A percentile compares a stretch with the other conserved stretches of the same genome.
These are phyloP conservation scores for Trichoderma semiorbis DNA, from an alignment of 2,329 filamentous ascomycete species.

Conservation along the genomic window DNA sequence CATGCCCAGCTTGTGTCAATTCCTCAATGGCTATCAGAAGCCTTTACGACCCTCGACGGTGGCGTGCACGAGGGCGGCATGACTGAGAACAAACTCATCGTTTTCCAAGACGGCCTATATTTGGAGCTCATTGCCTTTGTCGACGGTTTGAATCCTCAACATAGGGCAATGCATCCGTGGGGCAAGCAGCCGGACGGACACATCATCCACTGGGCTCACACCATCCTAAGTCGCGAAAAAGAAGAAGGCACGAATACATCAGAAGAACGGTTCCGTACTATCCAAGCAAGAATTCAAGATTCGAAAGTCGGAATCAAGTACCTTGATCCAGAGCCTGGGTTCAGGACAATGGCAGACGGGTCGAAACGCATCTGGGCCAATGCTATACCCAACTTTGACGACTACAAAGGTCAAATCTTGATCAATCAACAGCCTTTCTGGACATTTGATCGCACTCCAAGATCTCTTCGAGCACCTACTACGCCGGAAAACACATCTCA, in stretches of 20 bases:
- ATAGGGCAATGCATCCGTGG: constrained; percentile 4
- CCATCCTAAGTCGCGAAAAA: background rate
- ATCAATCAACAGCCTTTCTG: constrained; percentile 12
- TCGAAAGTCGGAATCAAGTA: background rate
- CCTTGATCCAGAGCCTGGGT: background rate
- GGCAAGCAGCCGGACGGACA: background rate
- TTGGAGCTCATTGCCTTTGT: background rate
- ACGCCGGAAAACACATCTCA: background rate
- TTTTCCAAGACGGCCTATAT: background rate
- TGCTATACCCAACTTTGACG: background rate
- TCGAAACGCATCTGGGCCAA: constrained; percentile 4
- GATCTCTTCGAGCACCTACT: background rate
- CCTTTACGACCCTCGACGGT: constrained; percentile 4
- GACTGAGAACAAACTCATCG: constrained; percentile 2
- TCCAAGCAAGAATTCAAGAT: background rate
- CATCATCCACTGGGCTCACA: constrained; percentile 9
- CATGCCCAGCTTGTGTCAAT: background rate
- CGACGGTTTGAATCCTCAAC: background rate
- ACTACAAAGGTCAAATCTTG: background rate
- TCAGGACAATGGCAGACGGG: background rate
- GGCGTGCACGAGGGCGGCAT: constrained; percentile 6
- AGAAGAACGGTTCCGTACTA: background rate
- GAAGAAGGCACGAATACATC: background rate
- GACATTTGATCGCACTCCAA: constrained; percentile 1
- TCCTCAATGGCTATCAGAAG: background rate